Evolutionary conservation across 2,329 filamentous ascomycete species (phyloP).

Genomic region (Colletotrichum sp.): DNA sequence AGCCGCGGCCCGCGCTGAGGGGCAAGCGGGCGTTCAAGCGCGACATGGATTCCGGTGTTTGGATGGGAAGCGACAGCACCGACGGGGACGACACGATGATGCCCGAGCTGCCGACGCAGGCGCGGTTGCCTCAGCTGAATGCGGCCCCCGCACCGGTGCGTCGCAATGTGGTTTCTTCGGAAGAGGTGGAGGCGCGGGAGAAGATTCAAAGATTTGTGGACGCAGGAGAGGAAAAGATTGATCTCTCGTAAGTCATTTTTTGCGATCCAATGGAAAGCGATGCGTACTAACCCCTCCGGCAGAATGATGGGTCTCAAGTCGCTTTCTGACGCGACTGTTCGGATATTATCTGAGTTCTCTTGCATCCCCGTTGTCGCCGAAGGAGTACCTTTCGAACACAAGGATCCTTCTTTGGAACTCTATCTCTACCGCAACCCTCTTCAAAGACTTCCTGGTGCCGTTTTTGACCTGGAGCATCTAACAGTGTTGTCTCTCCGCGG

Average conservation of each 20-base stretch:
- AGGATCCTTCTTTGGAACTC: slow-evolving; percentile 64
- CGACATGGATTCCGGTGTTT: slow-evolving; percentile 73
- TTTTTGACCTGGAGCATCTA: slow-evolving; percentile 67
- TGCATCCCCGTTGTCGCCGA: slow-evolving; percentile 59
- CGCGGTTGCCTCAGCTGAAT: slow-evolving; percentile 44
- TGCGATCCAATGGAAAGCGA: neutral
- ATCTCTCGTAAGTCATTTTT: slow-evolving; percentile 61
- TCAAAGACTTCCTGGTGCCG: slow-evolving; percentile 57
- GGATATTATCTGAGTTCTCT: slow-evolving; percentile 59
- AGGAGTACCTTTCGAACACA: slow-evolving; percentile 64
- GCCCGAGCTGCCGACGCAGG: slow-evolving; percentile 33
- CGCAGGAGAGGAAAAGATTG: slow-evolving; percentile 61
- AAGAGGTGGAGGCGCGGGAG: slow-evolving; percentile 49
- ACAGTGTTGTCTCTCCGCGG: slow-evolving; percentile 70
- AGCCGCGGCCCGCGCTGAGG: slow-evolving; percentile 40
- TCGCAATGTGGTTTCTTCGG: slow-evolving; percentile 35
- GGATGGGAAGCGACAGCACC: slow-evolving; percentile 65
- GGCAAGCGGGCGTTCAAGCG: slow-evolving; percentile 60
- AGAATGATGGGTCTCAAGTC: slow-evolving; percentile 53
- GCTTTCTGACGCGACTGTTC: slow-evolving; percentile 62
- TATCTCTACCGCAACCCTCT: slow-evolving; percentile 67
- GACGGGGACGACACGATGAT: slow-evolving; percentile 48
- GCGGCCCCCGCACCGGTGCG: slow-evolving; percentile 28
- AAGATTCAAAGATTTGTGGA: slow-evolving; percentile 62
- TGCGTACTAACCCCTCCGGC: slow-evolving; percentile 1